Evolutionary conservation across 1,284 basidiomycete genomes (phyloP).

Genomic region (Naganishia liquefaciens): DNA sequence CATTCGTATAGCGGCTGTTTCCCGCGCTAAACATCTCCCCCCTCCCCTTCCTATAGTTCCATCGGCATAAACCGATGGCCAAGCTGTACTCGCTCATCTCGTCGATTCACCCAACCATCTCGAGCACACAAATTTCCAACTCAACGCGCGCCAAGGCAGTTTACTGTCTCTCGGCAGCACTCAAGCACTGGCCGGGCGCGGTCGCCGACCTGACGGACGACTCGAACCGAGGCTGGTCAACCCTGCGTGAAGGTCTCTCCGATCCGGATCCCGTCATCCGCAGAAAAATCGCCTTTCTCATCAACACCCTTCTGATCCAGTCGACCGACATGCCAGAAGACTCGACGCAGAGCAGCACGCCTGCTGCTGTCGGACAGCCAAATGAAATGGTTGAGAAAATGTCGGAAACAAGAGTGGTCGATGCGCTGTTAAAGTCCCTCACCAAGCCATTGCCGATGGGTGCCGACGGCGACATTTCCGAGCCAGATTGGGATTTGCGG

Average conservation of each 20-base stretch:
- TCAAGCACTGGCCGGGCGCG: slow-evolving; percentile 65
- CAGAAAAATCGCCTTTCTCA: slow-evolving; percentile 80
- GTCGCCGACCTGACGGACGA: slow-evolving; percentile 35
- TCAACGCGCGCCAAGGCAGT: slow-evolving; percentile 76
- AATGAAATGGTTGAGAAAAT: slow-evolving; percentile 40
- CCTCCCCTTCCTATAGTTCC: slow-evolving; percentile 61
- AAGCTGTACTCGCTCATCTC: slow-evolving; percentile 66
- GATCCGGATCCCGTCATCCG: slow-evolving; percentile 78
- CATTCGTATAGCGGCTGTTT: neutral
- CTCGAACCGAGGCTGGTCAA: slow-evolving; percentile 38
- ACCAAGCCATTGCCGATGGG: slow-evolving; percentile 59
- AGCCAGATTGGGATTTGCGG: slow-evolving; percentile 72
- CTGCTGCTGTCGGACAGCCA: slow-evolving; percentile 32
- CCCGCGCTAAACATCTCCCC: neutral
- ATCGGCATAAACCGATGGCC: slow-evolving; percentile 61
- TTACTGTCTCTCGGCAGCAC: slow-evolving; percentile 78
- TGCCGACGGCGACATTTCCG: slow-evolving; percentile 64
- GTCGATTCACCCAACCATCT: slow-evolving; percentile 56
- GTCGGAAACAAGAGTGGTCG: slow-evolving; percentile 38
- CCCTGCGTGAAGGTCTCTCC: slow-evolving; percentile 45
- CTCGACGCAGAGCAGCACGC: slow-evolving; percentile 42
- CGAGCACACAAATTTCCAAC: slow-evolving; percentile 40
- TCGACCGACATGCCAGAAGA: slow-evolving; percentile 50
- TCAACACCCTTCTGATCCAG: slow-evolving; percentile 75
- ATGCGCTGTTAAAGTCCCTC: slow-evolving; percentile 35